Percentiles rank a stretch among this genome's conserved stretches.
Evolutionary conservation across 139 green algal species (phyloP).

Genomic region (Eudorina sp.): DNA sequence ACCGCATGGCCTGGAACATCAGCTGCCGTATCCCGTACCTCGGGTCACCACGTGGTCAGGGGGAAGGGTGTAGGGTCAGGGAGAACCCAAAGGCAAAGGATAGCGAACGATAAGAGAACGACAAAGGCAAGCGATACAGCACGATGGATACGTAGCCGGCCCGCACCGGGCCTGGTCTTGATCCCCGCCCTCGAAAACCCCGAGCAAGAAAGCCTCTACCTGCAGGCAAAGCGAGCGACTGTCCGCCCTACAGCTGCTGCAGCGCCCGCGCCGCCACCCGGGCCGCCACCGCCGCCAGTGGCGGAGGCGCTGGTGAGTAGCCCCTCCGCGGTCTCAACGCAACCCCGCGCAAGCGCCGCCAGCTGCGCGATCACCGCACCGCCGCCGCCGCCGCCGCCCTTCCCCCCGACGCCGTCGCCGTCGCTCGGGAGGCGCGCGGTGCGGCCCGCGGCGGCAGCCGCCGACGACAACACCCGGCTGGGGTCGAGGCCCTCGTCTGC

Average conservation of each 20-base stretch:
- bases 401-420: not conserved
- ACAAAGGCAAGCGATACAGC: not conserved
- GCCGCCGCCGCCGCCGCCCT: not conserved
- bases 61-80: no score
- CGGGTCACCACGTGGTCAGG: no score
- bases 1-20: not conserved
- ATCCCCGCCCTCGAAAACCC: no score
- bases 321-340: not conserved
- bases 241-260: not conserved
- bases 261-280: not conserved
- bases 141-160: not conserved
- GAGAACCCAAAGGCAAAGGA: not conserved
- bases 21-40: constrained; percentile 4
- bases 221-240: not conserved
- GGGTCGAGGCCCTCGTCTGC: no score
- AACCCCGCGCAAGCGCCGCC: not conserved
- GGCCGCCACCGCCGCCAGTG: not conserved
- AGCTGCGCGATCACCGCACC: not conserved
- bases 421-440: no score
- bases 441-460: no score
- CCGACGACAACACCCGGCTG: no score
- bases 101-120: not conserved
- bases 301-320: not conserved
- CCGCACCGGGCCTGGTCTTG: no score
- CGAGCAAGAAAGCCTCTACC: no score